These are phyloP conservation scores for Symbiodinium natans DNA, from an alignment of 73 alveolate species.

Conservation along the genomic window DNA sequence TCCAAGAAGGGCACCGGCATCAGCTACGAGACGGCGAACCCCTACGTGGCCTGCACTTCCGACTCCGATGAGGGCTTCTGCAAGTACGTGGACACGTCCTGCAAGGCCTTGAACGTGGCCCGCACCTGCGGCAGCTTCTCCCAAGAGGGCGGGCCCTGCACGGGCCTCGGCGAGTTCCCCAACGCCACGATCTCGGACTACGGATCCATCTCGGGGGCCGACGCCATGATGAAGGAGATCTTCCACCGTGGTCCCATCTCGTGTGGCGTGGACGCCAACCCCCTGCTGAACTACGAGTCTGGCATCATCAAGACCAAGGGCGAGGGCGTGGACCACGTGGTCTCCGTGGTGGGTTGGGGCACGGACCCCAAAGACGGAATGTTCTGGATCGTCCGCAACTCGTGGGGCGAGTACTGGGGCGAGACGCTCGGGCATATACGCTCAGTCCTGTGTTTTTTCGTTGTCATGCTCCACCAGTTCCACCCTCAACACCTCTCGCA, in stretches of 20 bases:
- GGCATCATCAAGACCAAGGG: conserved; percentile 94
- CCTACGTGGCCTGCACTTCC: conserved; percentile 86
- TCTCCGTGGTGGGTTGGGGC: conserved; percentile 97
- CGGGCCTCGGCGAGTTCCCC: conserved; percentile 81
- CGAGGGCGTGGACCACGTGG: conserved; percentile 95
- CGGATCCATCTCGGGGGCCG: conserved; percentile 95
- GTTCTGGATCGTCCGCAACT: conserved; percentile 97
- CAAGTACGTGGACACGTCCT: conserved; percentile 79
- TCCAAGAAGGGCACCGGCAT: conserved; percentile 91
- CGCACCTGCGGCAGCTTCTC: conserved; percentile 94
- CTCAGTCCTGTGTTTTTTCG: too few relatives aligned
- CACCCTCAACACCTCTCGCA: too few relatives aligned
- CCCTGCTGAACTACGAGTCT: conserved; percentile 91
- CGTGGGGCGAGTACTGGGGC: conserved; percentile 98
- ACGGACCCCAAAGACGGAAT: conserved; percentile 95
- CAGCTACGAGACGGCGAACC: conserved; percentile 91
- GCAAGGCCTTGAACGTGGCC: conserved; percentile 83
- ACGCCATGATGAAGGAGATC: conserved; percentile 96
- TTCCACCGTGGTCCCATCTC: conserved; percentile 96
- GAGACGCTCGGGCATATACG: conserved; percentile 94
- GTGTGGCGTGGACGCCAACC: conserved; percentile 96
- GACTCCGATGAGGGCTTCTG: conserved; percentile 92
- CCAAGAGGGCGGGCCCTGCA: conserved; percentile 94
- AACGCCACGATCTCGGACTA: conserved; percentile 95
- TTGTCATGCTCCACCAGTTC: too few relatives aligned